Base-by-base conservation (phyloP, 176 grass and related monocot genomes). In the Metroxylon sagu region DNA sequence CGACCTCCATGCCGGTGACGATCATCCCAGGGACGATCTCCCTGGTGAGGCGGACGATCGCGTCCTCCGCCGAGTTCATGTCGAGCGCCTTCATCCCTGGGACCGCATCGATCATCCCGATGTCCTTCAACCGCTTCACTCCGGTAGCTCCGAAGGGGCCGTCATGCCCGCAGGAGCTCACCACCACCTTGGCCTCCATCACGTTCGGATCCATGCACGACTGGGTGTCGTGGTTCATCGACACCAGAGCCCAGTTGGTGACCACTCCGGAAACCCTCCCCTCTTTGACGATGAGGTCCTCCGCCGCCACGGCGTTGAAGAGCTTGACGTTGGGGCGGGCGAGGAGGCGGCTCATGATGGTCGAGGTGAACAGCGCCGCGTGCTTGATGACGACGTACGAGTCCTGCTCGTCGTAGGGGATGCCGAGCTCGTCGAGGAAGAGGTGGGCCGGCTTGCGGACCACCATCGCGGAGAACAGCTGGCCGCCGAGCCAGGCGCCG, bases 161-260 rank as follows among this genome's bases (percentile, higher is more conserved):
- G n/a, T 98, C 93, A 18, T 98, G 93, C 54, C 84, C 93, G 64
- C 93, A 98, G 5, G 93, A 98, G 81, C 93, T 98, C 4, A 98
- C 93, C 18, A 98, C 93, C 14, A 98, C 81, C 81, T 80, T 88
- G 18, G 93, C 71, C 67, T 98, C 93, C 84, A 98, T 98, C 35
- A 98, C 71, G 65, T 98, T 98, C 21, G 93, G 93, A 62, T 98
- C 88, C 93, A 98, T 98, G 76, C 93, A 98, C 14, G 93, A 98
- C 70, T 98, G 84, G 1, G 93, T 98, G 84, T 92, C 73, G 51
- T 98, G 93, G 82, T 98, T 98, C 88, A 92, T 83, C 3, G 93
- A 92, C 4, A 98, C 88, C 8, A 98, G 70, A 43, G 93, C 93
- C 93, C 88, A 98, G 78, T 98, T 98, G 62, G 93, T 98, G 14